These are phyloP conservation scores for Aureobasidium sp. DNA, from an alignment of 2,329 filamentous ascomycete species.

Conservation along the genomic window DNA sequence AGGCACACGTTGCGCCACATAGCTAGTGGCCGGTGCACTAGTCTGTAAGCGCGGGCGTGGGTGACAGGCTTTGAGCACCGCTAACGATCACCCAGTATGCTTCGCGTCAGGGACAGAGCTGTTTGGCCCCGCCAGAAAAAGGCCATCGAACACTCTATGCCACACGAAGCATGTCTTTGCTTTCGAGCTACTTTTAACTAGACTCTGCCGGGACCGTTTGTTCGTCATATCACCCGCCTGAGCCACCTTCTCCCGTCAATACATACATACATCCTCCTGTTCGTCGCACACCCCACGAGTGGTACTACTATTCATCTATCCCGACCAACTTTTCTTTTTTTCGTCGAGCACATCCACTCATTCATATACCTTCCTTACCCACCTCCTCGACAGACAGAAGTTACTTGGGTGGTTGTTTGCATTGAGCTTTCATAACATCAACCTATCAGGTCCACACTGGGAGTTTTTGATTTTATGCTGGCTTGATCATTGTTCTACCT, in stretches of 20 bases:
- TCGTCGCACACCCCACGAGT: conserved; percentile 6
- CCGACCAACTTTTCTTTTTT: conserved; percentile 5
- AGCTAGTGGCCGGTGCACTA: conserved; percentile 13
- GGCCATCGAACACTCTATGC: conserved; percentile 15
- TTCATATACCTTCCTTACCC: conserved; percentile 14
- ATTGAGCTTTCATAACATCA: conserved; percentile 7
- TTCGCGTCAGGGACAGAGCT: conserved; percentile 14
- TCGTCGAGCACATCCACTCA: not conserved
- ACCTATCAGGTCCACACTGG: not conserved
- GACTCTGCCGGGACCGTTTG: conserved; percentile 12
- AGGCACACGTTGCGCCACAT: conserved; percentile 16
- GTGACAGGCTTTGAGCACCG: conserved; percentile 14
- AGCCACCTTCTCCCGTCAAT: conserved; percentile 14
- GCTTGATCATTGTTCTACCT: not conserved
- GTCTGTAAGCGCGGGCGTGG: conserved; percentile 11
- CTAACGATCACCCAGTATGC: conserved; percentile 13
- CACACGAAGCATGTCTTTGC: conserved; percentile 15
- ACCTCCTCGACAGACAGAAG: not conserved
- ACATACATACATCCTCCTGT: conserved; percentile 15
- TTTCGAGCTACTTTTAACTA: conserved; percentile 15
- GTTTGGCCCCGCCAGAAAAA: conserved; percentile 13
- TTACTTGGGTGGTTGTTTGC: not conserved
- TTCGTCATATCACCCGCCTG: conserved; percentile 15
- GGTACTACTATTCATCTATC: conserved; percentile 5
- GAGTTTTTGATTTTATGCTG: conserved; percentile 13